phyloP scores from a whole-genome alignment of 257 asterid species.

The Fraxinus anomala region DNA sequence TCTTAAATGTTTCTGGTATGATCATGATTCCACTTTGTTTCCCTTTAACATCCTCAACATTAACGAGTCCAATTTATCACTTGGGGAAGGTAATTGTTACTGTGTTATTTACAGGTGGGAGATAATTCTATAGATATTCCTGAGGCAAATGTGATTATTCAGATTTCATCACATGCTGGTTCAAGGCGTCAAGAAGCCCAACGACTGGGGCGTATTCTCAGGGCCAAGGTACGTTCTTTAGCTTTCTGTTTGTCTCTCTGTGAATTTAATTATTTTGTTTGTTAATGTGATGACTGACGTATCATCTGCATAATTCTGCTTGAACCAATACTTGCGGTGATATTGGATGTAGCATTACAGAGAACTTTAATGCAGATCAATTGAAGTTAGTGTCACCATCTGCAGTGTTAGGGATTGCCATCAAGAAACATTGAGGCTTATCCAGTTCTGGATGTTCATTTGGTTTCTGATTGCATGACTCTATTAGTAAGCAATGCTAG shows the following conservation, averaged over 20 bases:
- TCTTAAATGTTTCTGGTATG: background rate
- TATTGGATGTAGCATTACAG: background rate
- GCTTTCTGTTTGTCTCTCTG: background rate
- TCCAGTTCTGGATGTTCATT: no score
- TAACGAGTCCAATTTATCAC: background rate
- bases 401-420: background rate
- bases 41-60: background rate
- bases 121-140: constrained; percentile 99
- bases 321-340: background rate
- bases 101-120: constrained; percentile 68
- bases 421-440: background rate
- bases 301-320: background rate
- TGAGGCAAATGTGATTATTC: constrained; percentile 96
- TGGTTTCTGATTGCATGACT: no score
- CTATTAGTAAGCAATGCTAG: no score
- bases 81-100: constrained; percentile 16
- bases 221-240: constrained; percentile 76
- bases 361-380: background rate
- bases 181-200: constrained; percentile 99
- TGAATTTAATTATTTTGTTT: background rate
- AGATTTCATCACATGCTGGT: constrained; percentile 99
- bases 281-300: background rate
- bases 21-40: background rate
- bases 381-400: background rate
- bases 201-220: constrained; percentile 99